Percentiles rank a stretch among this genome's conserved stretches.
These are phyloP conservation scores for Phytophthora agathidicida DNA, from an alignment of 352 stramenopile genomes.

Conservation along the genomic window DNA sequence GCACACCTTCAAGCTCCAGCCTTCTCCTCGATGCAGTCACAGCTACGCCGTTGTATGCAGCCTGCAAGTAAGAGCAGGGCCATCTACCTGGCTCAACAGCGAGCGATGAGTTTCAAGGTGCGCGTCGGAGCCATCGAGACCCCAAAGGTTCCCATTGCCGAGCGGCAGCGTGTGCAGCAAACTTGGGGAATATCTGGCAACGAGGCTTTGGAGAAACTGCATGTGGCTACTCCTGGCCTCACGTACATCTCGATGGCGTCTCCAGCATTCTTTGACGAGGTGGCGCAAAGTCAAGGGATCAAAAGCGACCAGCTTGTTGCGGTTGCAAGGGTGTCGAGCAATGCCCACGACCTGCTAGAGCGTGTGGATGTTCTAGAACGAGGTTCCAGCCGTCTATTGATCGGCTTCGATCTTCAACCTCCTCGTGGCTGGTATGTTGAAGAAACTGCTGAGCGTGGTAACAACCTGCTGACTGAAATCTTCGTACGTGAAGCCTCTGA, in stretches of 20 bases:
- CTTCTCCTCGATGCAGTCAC: conserved; percentile 7
- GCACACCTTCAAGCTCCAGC: not conserved
- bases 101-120: conserved; percentile 33
- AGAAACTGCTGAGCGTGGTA: conserved; percentile 3
- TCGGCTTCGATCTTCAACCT: conserved; percentile 28
- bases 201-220: conserved; percentile 28
- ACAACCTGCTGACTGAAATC: conserved; percentile 34
- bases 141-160: conserved; percentile 19
- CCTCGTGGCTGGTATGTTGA: conserved; percentile 23
- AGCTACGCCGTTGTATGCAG: conserved; percentile 13
- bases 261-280: conserved; percentile 29
- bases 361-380: conserved; percentile 19
- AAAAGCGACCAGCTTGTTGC: conserved; percentile 22
- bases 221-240: conserved; percentile 34
- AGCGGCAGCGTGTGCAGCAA: conserved; percentile 31
- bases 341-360: conserved; percentile 16
- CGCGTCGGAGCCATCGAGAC: conserved; percentile 11
- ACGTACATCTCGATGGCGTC: conserved; percentile 46
- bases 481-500: conserved; percentile 29
- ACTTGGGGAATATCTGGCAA: conserved; percentile 38
- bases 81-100: conserved; percentile 8
- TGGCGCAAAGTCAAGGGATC: conserved; percentile 15
- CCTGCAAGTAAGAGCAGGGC: not conserved
- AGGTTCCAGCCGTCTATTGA: conserved; percentile 19
- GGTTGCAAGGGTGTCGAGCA: conserved; percentile 25